phyloP scores from a whole-genome alignment of 73 alveolate genomes.

The Stentor roeselii region DNA sequence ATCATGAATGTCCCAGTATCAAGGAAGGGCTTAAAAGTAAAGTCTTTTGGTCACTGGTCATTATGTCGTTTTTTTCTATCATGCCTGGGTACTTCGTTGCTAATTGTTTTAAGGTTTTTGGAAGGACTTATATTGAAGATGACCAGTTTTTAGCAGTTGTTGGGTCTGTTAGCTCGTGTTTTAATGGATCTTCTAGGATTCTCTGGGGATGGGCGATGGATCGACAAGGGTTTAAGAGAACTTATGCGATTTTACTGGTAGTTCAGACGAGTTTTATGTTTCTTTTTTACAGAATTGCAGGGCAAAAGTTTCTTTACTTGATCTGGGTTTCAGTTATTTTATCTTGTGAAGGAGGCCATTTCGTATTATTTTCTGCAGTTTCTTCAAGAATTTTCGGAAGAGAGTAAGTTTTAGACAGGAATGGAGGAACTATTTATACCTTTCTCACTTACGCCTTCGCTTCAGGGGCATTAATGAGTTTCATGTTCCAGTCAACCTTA shows the following conservation, averaged over 20 bases:
- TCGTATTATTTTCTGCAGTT: slow-evolving; percentile 50
- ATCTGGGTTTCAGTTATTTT: slow-evolving; percentile 42
- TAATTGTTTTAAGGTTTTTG: slow-evolving; percentile 43
- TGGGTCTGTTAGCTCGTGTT: slow-evolving; percentile 53
- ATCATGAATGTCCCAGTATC: not conserved
- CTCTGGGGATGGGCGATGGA: slow-evolving; percentile 52
- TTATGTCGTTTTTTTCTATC: slow-evolving; percentile 28
- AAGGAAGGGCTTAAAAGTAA: slow-evolving; percentile 28
- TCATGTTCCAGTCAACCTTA: not conserved
- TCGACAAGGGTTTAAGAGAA: slow-evolving; percentile 33
- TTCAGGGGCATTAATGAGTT: slow-evolving; percentile 25
- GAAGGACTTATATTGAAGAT: slow-evolving; percentile 29
- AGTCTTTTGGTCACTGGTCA: slow-evolving; percentile 23
- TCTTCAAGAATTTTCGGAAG: slow-evolving; percentile 43
- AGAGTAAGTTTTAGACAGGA: not conserved
- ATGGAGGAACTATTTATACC: slow-evolving; percentile 43
- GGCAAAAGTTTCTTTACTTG: slow-evolving; percentile 29
- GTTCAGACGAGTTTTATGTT: slow-evolving; percentile 26
- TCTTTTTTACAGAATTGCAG: slow-evolving; percentile 23
- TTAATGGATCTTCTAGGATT: slow-evolving; percentile 49
- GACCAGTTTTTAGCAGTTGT: slow-evolving; percentile 53
- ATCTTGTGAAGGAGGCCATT: slow-evolving; percentile 54
- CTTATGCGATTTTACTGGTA: slow-evolving; percentile 29
- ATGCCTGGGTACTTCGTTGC: slow-evolving; percentile 45
- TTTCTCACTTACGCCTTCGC: slow-evolving; percentile 30